Base-by-base conservation (phyloP, 2,329 filamentous ascomycete genomes). In the Calonectria multiphialidica region DNA sequence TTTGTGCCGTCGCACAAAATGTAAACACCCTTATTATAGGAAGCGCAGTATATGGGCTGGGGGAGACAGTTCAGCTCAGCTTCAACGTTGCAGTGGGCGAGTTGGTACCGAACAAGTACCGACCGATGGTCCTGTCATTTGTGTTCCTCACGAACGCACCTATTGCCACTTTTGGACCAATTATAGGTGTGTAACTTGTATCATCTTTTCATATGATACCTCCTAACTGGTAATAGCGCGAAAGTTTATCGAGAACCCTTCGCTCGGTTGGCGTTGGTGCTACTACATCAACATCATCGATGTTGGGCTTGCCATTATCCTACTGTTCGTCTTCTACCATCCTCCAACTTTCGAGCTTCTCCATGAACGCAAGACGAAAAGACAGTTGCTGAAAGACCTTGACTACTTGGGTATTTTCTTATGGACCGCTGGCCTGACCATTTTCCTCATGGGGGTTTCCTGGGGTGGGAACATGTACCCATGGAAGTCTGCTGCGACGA, bases 391-490 rank as follows among this genome's bases (percentile, higher is more conserved):
- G 1, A 82, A 79, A 44, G 76, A 81, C n/a, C 79, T 84, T 18
- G 83, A 88, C 75, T 88, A 86, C 76, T 61, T 86, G 42, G 87
- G 87, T 4, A 84, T 86, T 44, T 82, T 86, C 74, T 80, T 88
- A 45, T 88, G 84, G 81, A 85, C 84, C 10, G 82, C 82, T 6
- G 86, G 86, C 5, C 83, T 87, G 2, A 84, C 84, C 6, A 79
- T 88, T 0, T 83, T 88, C 67, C 79, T 88, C 10, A 84, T 88
- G 73, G 86, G 86, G 6, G 80, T 88, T 66, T 86, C 84, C 28
- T 87, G 85, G 79, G 86, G 85, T 23, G 85, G 85, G 21, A 78
- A 75, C 61, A 80, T 84, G 49, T 86, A 86, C 73, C 81, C 84
- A 2, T 87, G 85, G 85, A 83, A 80, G n/a, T 84, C 83, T 0